Conservation (phyloP, 305 asterid genomes). For the Petunia hybrid region DNA sequence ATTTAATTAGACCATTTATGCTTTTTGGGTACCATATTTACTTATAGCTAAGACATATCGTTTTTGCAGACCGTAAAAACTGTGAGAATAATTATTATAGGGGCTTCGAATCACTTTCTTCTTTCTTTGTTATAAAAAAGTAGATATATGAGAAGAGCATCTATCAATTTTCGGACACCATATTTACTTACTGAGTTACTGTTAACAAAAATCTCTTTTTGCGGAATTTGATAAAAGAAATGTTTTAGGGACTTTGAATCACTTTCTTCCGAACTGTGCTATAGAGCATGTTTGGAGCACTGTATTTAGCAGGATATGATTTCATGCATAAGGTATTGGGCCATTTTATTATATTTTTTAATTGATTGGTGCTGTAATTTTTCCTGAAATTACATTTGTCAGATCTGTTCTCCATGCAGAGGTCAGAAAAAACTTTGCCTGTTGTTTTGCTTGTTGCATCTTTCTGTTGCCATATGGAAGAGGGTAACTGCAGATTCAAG, state of each 20-base stretch:
- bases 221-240: too few species aligned
- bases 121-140: too few species aligned
- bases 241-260: background rate
- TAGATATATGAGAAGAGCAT: too few species aligned
- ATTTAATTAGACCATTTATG: too few species aligned
- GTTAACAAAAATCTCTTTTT: too few species aligned
- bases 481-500: slow-evolving; percentile 50
- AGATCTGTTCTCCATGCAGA: slow-evolving; percentile 44
- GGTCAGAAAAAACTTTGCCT: slow-evolving; percentile 75
- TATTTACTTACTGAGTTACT: too few species aligned
- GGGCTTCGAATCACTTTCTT: too few species aligned
- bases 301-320: background rate
- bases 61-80: too few species aligned
- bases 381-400: background rate
- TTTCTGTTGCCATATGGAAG: slow-evolving; percentile 62
- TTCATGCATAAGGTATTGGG: background rate
- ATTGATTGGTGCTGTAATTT: background rate
- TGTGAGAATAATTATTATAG: too few species aligned
- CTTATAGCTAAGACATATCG: too few species aligned
- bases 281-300: background rate
- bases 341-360: background rate
- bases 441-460: slow-evolving; percentile 68
- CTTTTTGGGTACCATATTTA: too few species aligned
- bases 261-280: background rate
- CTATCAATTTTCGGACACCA: too few species aligned